Evolutionary conservation across 2,329 filamentous ascomycete species (phyloP), one percentile per base, ranked within the genome.

Genomic region (Colletotrichum euphorbiae): DNA sequence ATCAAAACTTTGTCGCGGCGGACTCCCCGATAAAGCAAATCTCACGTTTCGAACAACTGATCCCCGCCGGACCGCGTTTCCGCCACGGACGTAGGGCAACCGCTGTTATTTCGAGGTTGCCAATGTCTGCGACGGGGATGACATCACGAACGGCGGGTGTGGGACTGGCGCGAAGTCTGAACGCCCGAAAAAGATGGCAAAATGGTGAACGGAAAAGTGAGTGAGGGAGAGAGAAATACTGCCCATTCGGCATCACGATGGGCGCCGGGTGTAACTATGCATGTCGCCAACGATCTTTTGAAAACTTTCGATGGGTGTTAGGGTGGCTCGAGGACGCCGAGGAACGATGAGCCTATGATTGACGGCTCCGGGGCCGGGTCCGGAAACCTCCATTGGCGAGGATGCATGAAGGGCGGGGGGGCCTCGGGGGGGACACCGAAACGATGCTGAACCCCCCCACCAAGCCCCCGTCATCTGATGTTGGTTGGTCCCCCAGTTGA

Each of bases 401-500:
- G 6, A 15, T 24, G 46, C 46, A 50, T 50, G 6, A 51, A 24
- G 31, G 21, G 21, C 3, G 21, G 4, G 1, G 4, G 15, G 9
- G 24, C n/a, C n/a, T n/a, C n/a, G 12, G 3, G 13, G 17, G 31
- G 19, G 13, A 31, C 31, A 24, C 31, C 2, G 24, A 21, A 50
- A 50, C 7, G 21, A 46, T 58, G 12, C 54, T 28, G 21, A 28
- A 11, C 42, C 13, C 17, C 28, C 28, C 28, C n/a, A n/a, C n/a
- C n/a, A n/a, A n/a, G n/a, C 6, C 6, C 28, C 28, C 6, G 28
- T 9, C n/a, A 73, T 73, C 61, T 40, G n/a, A 57, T 17, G 43
- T 64, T 50, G 11, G 12, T 50, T 28, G 45, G 55, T 43, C 15
- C 17, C 42, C 40, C 9, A 15, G 42, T 28, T 42, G 55, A 36